These are phyloP conservation scores for Hortaea werneckii DNA, from an alignment of 2,329 filamentous ascomycete genomes.

Conservation along the genomic window DNA sequence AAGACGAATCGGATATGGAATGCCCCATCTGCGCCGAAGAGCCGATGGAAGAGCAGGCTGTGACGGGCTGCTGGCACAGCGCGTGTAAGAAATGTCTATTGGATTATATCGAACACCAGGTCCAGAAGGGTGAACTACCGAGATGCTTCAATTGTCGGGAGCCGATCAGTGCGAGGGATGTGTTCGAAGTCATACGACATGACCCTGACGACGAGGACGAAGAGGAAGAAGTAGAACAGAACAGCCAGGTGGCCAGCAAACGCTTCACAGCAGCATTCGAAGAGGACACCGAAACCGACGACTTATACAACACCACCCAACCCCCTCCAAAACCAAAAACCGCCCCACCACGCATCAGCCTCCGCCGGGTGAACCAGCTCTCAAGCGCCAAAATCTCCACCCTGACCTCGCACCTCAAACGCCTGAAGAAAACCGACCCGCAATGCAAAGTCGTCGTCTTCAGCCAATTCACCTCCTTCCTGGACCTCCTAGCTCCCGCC, in stretches of 20 bases:
- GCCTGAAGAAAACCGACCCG: slow-evolving; percentile 54
- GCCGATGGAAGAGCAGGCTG: slow-evolving; percentile 86
- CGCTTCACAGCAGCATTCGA: slow-evolving; percentile 10
- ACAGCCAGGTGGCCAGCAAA: not conserved
- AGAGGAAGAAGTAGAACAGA: not conserved
- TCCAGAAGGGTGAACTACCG: slow-evolving; percentile 62
- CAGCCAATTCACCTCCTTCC: slow-evolving; percentile 93
- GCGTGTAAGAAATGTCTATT: slow-evolving; percentile 91
- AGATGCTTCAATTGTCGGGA: slow-evolving; percentile 88
- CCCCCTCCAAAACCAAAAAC: slow-evolving; percentile 1
- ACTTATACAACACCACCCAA: slow-evolving; percentile 30
- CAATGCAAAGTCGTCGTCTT: slow-evolving; percentile 77
- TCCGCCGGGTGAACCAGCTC: slow-evolving; percentile 51
- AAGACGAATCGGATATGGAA: slow-evolving; percentile 77
- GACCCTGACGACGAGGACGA: slow-evolving; percentile 40
- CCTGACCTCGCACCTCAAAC: slow-evolving; percentile 64
- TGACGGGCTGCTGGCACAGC: slow-evolving; percentile 96
- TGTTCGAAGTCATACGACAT: slow-evolving; percentile 86
- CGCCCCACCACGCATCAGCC: slow-evolving; percentile 40
- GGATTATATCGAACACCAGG: slow-evolving; percentile 80
- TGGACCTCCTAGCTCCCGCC: slow-evolving; percentile 79
- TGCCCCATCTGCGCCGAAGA: slow-evolving; percentile 94
- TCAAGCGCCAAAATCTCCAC: slow-evolving; percentile 85
- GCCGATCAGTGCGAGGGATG: slow-evolving; percentile 66
- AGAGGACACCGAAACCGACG: slow-evolving; percentile 7